Evolutionary conservation across 208 protist species (phyloP).

Genomic region (Crithidia sp.): DNA sequence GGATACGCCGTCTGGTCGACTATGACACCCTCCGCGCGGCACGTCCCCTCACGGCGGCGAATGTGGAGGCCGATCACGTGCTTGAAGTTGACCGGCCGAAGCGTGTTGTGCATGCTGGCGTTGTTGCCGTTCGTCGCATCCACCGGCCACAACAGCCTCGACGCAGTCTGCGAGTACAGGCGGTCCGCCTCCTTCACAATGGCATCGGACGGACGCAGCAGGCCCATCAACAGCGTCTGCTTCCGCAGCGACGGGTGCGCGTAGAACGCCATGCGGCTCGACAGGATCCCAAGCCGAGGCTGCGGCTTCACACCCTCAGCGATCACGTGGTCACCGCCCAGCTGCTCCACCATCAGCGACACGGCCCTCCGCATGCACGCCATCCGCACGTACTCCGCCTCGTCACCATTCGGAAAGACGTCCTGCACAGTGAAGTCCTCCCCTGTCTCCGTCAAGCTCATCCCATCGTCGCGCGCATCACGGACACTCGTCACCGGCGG

Average conservation of each 20-base stretch:
- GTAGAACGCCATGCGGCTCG: slow-evolving; percentile 16
- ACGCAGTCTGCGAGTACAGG: neutral
- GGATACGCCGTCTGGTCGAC: neutral
- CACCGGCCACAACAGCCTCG: neutral
- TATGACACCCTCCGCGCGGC: neutral
- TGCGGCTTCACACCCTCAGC: neutral
- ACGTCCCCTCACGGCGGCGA: slow-evolving; percentile 2
- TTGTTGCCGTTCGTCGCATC: neutral
- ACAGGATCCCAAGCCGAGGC: slow-evolving; percentile 5
- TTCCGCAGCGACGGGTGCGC: slow-evolving; percentile 2
- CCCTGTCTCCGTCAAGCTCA: too few species aligned
- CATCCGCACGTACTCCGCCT: too few species aligned
- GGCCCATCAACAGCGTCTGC: slow-evolving; percentile 20
- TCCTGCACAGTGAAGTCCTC: too few species aligned
- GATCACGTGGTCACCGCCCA: neutral
- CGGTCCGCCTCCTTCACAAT: slow-evolving; percentile 5
- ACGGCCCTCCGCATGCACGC: too few species aligned
- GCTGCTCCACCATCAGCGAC: too few species aligned
- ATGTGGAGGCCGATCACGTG: slow-evolving; percentile 13
- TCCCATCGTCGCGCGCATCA: too few species aligned
- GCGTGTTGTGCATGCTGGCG: neutral
- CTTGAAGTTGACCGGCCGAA: slow-evolving; percentile 4
- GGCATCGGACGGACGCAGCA: slow-evolving; percentile 9
- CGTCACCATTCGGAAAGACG: too few species aligned
- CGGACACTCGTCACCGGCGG: too few species aligned